Base-by-base conservation (phyloP, 2,329 filamentous ascomycete species). In the Aspergillus sp. region DNA sequence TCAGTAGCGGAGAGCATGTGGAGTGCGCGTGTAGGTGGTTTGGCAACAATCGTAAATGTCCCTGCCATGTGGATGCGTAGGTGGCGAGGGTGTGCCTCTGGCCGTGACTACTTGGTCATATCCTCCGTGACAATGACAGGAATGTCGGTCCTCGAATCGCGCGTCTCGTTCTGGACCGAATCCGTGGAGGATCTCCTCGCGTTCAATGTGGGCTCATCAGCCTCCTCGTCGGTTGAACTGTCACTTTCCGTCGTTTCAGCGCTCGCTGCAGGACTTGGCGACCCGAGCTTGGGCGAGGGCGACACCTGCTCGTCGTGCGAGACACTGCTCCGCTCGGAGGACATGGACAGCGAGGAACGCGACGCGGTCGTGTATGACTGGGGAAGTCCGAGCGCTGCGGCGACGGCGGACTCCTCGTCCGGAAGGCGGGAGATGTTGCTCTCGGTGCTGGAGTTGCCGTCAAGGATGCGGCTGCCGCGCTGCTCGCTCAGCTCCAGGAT, bases 401-500 rank as follows among this genome's bases (percentile, higher is more conserved):
- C 76, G 29, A 81, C 78, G 13, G 78, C 78, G 31, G 74, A 75
- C 44, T 79, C 81, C 60, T 77, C 76, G 38, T 77, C 76, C 1
- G 67, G 75, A 52, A 67, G 70, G 62, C 65, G 72, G 23, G 73
- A 71, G n/a, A 75, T 69, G 17, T 72, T 74, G 54, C 72, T 79
- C 40, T 78, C 69, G 10, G 65, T 71, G 23, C 78, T 77, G 34
- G 78, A 74, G 31, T 72, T 73, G 7, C 70, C 69, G 57, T 82
- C 78, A 45, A 85, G 76, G 31, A 84, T 70, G 48, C 79, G 78
- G 17, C 81, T 77, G 11, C 79, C 79, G 32, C 69, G 67, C 10
- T 65, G 61, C 45, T 78, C 80, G 45, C 81, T 85, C 61, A 88
- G 81, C 47, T 88, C 84, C 9, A 96, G 76, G 71, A 96, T 91